Percentiles rank a stretch among this genome's conserved stretches.
phyloP scores from a whole-genome alignment of 2,329 filamentous ascomycete genomes.

The Cytospora schulzeri region DNA sequence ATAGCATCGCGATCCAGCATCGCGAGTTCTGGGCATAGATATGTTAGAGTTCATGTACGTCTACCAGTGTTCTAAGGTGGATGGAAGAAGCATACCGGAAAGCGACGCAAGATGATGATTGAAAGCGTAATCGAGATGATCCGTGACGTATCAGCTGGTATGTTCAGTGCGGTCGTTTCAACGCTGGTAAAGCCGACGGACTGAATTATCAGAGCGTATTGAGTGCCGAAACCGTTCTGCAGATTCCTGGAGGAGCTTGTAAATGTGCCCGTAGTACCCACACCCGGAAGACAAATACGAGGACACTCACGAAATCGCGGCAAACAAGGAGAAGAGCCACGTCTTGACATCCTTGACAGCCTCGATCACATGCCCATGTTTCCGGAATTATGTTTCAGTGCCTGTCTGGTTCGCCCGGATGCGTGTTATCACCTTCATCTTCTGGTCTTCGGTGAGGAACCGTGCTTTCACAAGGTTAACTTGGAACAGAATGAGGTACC shows the following conservation, averaged over 20 bases:
- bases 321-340: conserved; percentile 14
- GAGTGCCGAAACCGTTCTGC: conserved; percentile 5
- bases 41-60: too few species aligned
- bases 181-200: conserved; percentile 9
- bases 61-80: too few species aligned
- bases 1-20: conserved; percentile 7
- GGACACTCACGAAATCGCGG: conserved; percentile 7
- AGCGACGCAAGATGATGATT: conserved; percentile 3
- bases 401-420: conserved; percentile 8
- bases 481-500: conserved; percentile 1
- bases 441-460: conserved; percentile 10
- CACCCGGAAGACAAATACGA: not conserved
- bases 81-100: not conserved
- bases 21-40: not conserved
- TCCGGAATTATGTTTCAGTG: conserved; percentile 9
- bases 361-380: conserved; percentile 3
- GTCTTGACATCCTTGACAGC: conserved; percentile 4
- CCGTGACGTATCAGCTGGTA: conserved; percentile 4
- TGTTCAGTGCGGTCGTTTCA: conserved; percentile 11
- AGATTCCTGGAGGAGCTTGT: not conserved
- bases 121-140: conserved; percentile 4
- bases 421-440: not conserved
- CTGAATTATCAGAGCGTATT: conserved; percentile 11
- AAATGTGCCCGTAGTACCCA: too few species aligned
- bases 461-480: conserved; percentile 3